Evolutionary conservation across 1,284 basidiomycete species (phyloP), one percentile per base, ranked within the genome.

Genomic region (Marasmius oreades): DNA sequence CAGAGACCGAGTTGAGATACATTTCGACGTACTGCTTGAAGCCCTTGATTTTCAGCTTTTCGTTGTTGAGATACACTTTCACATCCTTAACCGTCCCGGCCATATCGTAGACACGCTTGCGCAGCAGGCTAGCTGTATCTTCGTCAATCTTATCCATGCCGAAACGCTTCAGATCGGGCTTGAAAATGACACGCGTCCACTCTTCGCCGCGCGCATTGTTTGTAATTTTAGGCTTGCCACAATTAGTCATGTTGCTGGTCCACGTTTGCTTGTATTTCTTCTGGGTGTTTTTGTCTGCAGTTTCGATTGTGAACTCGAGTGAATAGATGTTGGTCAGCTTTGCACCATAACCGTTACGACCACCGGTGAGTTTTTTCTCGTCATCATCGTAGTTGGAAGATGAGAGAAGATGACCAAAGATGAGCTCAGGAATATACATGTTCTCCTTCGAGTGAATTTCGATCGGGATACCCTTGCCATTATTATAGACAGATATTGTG

Each of bases 271-370:
- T 92, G 78, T 98, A 99, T 75, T 97, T 98, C 74, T 94, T 90
- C 60, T 80, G 74, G 1, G 85, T 81, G 60, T 88, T 87, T 75
- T 90, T 92, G 77, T 98, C 93, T 7, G 95, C 96, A 2, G 97
- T 99, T 68, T 99, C 97, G 67, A 99, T 81, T n/a, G 87, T 92
- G 73, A 99, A 99, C 72, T 97, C 92, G 62, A 84, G 88, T 2
- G 97, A 99, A 77, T 99, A 99, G 66, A 99, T 98, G 75, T 99
- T 99, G 59, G 97, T 91, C 48, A 99, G 82, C 73, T 99, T 98
- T 53, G 97, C 97, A 69, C 97, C 97, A 67, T 95, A 99, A 69
- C 97, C 97, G 69, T 99, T 99, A 67, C 97, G 86, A 73, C 97
- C 97, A 75, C 97, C 97, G 1, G 95, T 98, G 50, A 99, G 84